phyloP scores from a whole-genome alignment of 305 asterid species.

The Andrographis paniculata region DNA sequence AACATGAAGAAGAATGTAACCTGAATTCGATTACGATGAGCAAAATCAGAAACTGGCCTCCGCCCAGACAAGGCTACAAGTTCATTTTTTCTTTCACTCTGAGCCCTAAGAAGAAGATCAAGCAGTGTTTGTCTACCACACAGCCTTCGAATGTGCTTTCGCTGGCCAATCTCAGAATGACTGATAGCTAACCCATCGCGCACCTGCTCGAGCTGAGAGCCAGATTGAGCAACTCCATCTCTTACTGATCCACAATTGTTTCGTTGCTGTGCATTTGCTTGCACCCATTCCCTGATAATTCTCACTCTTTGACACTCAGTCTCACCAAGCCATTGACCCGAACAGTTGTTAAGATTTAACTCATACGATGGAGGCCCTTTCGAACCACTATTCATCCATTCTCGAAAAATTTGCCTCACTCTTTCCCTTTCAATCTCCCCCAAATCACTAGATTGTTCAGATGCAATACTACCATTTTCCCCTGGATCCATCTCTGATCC shows the following conservation, averaged over 20 bases:
- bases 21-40: conserved; percentile 54
- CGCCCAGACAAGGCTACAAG: conserved; percentile 36
- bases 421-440: conserved; percentile 73
- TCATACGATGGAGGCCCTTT: conserved; percentile 30
- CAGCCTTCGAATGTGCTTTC: conserved; percentile 41
- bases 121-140: conserved; percentile 68
- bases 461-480: conserved; percentile 42
- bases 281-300: conserved; percentile 48
- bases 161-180: conserved; percentile 30
- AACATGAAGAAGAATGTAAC: conserved; percentile 8
- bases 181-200: conserved; percentile 38
- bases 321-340: conserved; percentile 51
- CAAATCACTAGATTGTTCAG: conserved; percentile 63
- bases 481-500: conserved; percentile 28
- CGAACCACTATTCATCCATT: conserved; percentile 60
- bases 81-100: conserved; percentile 45
- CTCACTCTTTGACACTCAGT: conserved; percentile 60
- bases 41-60: conserved; percentile 47
- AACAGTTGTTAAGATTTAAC: conserved; percentile 24
- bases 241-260: conserved; percentile 31
- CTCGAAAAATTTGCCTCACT: conserved; percentile 71
- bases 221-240: conserved; percentile 42
- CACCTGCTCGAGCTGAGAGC: conserved; percentile 47
- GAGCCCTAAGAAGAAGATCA: conserved; percentile 53
- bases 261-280: conserved; percentile 37